Percentiles rank a stretch among this genome's conserved stretches.
These are phyloP conservation scores for Mortierella sp. DNA, from an alignment of 371 early-diverging fungal genomes.

Conservation along the genomic window DNA sequence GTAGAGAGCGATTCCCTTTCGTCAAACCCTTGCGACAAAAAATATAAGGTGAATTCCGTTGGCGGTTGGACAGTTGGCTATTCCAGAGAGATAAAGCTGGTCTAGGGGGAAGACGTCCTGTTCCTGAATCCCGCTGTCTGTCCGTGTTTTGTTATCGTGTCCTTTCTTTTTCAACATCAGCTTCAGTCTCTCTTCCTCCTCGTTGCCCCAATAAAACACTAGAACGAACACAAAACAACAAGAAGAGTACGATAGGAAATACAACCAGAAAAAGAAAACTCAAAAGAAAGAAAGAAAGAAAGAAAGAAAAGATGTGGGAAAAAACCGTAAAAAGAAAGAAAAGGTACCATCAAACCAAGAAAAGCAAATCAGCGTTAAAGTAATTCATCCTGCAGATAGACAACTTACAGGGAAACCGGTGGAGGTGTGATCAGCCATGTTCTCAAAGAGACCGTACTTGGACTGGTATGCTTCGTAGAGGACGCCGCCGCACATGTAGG, in stretches of 20 bases:
- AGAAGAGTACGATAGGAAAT: not conserved
- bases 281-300: constrained; percentile 1
- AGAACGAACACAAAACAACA: not conserved
- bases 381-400: not conserved
- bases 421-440: constrained; percentile 57
- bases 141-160: not conserved
- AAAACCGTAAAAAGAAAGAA: constrained; percentile 6
- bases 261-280: not conserved
- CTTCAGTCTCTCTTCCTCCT: constrained; percentile 11
- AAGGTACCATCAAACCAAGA: not conserved
- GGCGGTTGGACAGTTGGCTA: not conserved
- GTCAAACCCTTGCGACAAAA: not conserved
- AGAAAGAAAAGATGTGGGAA: not conserved
- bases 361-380: not conserved
- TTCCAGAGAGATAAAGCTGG: not conserved
- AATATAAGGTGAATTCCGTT: not conserved
- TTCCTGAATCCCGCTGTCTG: constrained; percentile 1
- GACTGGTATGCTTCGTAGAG: constrained; percentile 61
- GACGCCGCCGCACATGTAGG: constrained; percentile 67
- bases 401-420: constrained; percentile 61
- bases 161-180: not conserved
- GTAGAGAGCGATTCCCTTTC: not conserved
- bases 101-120: not conserved
- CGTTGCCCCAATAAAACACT: constrained; percentile 6
- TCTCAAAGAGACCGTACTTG: constrained; percentile 64